Evolutionary conservation across 345 rosid species (phyloP), one percentile per base, ranked within the genome.

Genomic region (Carallia pectinifolia): DNA sequence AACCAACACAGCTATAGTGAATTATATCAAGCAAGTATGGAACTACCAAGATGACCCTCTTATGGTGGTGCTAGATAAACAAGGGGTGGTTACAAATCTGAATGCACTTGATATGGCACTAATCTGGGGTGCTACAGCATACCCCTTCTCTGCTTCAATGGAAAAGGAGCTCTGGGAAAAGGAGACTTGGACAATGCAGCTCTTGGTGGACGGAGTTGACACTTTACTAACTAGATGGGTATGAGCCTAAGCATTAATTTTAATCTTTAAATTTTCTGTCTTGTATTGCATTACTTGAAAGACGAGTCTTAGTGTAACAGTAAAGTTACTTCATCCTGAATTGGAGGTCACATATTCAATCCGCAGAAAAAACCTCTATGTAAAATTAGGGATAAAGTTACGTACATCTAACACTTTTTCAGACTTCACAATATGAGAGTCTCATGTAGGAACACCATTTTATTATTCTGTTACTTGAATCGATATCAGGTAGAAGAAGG

Each of bases 111-210:
- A 93, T 73, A 89, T 89, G 93, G 75, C 86, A 58, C 53, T 82
- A 64, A 83, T 89, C 19, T 90, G 98, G 98, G 96, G 97, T 74
- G 76, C 81, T 55, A 67, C 63, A 58, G 93, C 96, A 50, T 88
- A 81, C 59, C 98, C 96, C 29, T 93, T 90, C 73, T 86, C 98
- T 53, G 63, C 76, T 75, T 64, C 83, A 4, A 83, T 83, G 75
- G 93, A 93, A 81, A 71, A 64, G 62, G 80, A 83, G 68, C 92
- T 93, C 23, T 93, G 95, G 98, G 78, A 84, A 72, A 77, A 66
- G 53, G 83, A 84, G 81, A 69, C 69, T 30, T 85, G 89, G 88
- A 87, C 82, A 33, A 68, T 89, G 71, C 75, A 75, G 31, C 78
- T 89, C 53, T 19, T 93, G 78, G 39, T 88, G 0, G 76, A 82